phyloP scores from a whole-genome alignment of 2,329 filamentous ascomycete species.

The Fusarium sp. region DNA sequence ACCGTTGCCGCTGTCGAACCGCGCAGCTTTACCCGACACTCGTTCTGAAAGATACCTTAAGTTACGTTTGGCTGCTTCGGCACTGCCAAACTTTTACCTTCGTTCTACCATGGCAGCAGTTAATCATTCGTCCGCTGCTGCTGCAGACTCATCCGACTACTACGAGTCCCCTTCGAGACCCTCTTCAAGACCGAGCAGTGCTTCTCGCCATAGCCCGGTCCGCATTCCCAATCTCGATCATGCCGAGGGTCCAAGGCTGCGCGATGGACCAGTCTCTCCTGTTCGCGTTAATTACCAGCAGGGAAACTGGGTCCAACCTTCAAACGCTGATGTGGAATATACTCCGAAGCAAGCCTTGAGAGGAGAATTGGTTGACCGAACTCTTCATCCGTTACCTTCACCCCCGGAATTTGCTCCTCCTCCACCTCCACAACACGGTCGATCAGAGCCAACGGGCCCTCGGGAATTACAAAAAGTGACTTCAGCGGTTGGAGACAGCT shows the following conservation, averaged over 20 bases:
- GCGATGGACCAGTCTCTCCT: constrained; percentile 65
- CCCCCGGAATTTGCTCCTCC: constrained; percentile 51
- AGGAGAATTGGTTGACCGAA: constrained; percentile 43
- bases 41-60: constrained; percentile 17
- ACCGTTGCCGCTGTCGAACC: constrained; percentile 11
- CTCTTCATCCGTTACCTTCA: constrained; percentile 35
- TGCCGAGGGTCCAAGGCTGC: constrained; percentile 57
- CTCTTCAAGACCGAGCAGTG: constrained; percentile 38
- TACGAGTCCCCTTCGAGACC: constrained; percentile 19
- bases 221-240: constrained; percentile 45
- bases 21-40: constrained; percentile 12
- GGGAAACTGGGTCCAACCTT: constrained; percentile 64
- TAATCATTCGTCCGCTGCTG: constrained; percentile 50
- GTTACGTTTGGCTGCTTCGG: constrained; percentile 25
- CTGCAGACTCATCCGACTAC: constrained; percentile 46
- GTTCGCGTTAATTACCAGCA: constrained; percentile 65
- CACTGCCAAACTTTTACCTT: constrained; percentile 32
- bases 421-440: constrained; percentile 47
- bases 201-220: constrained; percentile 51
- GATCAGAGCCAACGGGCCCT: constrained; percentile 18
- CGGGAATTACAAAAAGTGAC: constrained; percentile 23
- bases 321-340: constrained; percentile 63
- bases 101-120: constrained; percentile 50
- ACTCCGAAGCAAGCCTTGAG: constrained; percentile 45
- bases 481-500: constrained; percentile 6